A percentile compares a stretch with the other conserved stretches of the same genome.
Evolutionary conservation across 352 stramenopile genomes (phyloP).

Genomic region (Elongisporangium prolatum): DNA sequence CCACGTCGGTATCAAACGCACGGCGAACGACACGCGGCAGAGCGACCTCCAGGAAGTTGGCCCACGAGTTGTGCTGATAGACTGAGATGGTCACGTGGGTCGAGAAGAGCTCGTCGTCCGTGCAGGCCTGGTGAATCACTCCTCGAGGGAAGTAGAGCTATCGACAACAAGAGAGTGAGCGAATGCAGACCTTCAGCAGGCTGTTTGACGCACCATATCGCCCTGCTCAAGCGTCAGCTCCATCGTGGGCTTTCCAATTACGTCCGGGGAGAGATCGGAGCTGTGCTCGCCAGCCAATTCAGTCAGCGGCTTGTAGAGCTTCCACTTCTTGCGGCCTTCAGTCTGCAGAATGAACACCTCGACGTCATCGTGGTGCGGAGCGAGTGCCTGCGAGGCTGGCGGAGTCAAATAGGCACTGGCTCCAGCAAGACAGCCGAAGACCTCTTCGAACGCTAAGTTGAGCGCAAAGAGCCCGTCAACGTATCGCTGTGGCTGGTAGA

Average conservation of each 20-base stretch:
- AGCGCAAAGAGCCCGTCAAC: constrained; percentile 64
- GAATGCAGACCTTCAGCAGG: not conserved
- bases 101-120: constrained; percentile 70
- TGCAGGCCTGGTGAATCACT: constrained; percentile 76
- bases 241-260: constrained; percentile 78
- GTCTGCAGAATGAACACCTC: constrained; percentile 87
- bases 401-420: constrained; percentile 80
- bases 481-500: constrained; percentile 87
- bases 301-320: constrained; percentile 73
- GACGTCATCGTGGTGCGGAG: constrained; percentile 82
- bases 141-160: constrained; percentile 83
- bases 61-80: constrained; percentile 88
- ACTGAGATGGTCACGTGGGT: constrained; percentile 86
- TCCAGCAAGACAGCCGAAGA: constrained; percentile 73
- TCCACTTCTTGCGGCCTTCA: constrained; percentile 85
- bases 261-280: constrained; percentile 51
- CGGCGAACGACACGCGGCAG: constrained; percentile 71
- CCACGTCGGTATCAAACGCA: constrained; percentile 72
- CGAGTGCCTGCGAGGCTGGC: constrained; percentile 72
- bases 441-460: constrained; percentile 75
- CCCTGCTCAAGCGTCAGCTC: constrained; percentile 81
- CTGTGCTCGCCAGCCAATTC: constrained; percentile 77
- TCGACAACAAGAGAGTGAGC: not conserved
- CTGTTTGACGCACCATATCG: constrained; percentile 38
- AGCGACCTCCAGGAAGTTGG: constrained; percentile 81